Base-by-base conservation (phyloP, 306 rosid species). In the Trifolium pratense region DNA sequence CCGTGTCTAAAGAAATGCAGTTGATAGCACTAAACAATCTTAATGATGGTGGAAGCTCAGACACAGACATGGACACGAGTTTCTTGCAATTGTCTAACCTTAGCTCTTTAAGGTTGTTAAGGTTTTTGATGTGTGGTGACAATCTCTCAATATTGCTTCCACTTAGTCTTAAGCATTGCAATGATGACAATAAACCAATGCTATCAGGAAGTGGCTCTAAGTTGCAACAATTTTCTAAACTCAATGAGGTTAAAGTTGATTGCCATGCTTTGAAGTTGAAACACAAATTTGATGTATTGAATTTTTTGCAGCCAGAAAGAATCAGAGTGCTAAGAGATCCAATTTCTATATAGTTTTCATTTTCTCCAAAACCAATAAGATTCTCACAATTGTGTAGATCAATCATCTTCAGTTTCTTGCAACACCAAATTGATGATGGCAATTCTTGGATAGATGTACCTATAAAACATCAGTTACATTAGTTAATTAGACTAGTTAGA, bases 91-190 rank as follows among this genome's bases (percentile, higher is more conserved):
- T 23, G 7, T 66, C 63, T 36, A 75, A 21, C 25, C 18, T 6
- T 37, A 75, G 42, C 26, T 17, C 36, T 52, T 26, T 51, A 15
- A 75, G 23, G 65, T 25, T 21, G 31, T 3, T 21, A 51, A 64
- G 64, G 14, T 53, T 64, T 25, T 51, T 51, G 10, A 75, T 64
- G 11, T 55, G 26, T 72, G 58, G 12, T 10, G 76, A 34, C 68
- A 72, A 31, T 12, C 58, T 58, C 32, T 42, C 68, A 43, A 73
- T 21, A 29, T 31, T 73, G 9, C 69, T 73, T 31, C 77, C 26
- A 4, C 42, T 29, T 31, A 59, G 66, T 8, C 0, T 29, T 59
- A 59, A 26, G 21, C 40, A 8, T 31, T 59, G 21, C 39, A 59
- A 29, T 7, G 20, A 59, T 59, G 42, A 59, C 15, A 59, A 29